Percentiles rank a stretch among this genome's conserved stretches.
phyloP scores from a whole-genome alignment of 2,329 filamentous ascomycete species.

The Ceratocystis harringtonii region DNA sequence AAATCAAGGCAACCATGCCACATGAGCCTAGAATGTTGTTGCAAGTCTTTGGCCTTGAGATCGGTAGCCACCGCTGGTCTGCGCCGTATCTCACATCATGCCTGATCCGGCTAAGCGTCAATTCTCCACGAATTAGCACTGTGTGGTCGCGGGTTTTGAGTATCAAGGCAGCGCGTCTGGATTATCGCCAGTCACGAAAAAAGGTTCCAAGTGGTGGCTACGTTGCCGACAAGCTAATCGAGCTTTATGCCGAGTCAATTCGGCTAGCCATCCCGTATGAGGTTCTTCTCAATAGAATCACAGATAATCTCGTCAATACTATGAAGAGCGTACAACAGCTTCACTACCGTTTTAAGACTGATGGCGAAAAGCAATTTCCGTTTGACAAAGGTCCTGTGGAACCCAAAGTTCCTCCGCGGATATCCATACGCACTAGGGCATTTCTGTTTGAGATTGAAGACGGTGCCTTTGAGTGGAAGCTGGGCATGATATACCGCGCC shows the following conservation, averaged over 20 bases:
- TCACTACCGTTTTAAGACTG: conserved; percentile 74
- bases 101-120: conserved; percentile 71
- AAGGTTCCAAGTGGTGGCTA: conserved; percentile 45
- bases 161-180: conserved; percentile 64
- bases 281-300: conserved; percentile 72
- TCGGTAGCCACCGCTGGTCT: conserved; percentile 75
- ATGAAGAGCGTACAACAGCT: conserved; percentile 78
- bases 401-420: conserved; percentile 72
- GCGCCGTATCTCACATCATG: conserved; percentile 65
- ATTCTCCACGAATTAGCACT: conserved; percentile 64
- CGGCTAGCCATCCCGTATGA: conserved; percentile 82
- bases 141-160: conserved; percentile 81
- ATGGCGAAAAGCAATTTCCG: conserved; percentile 63
- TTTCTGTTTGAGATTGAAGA: conserved; percentile 89
- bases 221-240: conserved; percentile 65
- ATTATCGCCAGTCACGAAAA: conserved; percentile 61
- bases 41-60: conserved; percentile 69
- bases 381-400: conserved; percentile 71
- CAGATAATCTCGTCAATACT: conserved; percentile 85
- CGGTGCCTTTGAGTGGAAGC: conserved; percentile 92
- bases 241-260: conserved; percentile 72
- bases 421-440: conserved; percentile 67
- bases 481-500: conserved; percentile 83
- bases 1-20: conserved; percentile 80
- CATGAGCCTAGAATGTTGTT: conserved; percentile 83